Evolutionary conservation across 2,329 filamentous ascomycete species (phyloP), one percentile per base, ranked within the genome.

Genomic region (Paecilomyces formosus): DNA sequence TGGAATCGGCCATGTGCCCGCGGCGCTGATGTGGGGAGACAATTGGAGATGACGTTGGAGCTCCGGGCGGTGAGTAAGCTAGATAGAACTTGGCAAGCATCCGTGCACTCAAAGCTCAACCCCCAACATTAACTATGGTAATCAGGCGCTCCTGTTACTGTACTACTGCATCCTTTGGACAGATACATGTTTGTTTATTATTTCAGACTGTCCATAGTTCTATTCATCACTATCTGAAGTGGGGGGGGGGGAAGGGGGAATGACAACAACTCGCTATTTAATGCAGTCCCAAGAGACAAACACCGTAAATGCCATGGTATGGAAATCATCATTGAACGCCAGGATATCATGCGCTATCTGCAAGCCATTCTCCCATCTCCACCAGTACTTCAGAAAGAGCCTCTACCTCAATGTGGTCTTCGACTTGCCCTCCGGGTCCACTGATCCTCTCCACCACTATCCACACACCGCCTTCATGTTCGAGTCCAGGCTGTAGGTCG

Each of bases 381-480:
- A 78, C 72, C 49, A 69, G 65, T 60, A 77, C 76, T 59, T 77
- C 75, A 0, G 70, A 70, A 57, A 78, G 65, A 18, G 75, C 73
- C 59, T 78, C 76, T 3, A 79, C 72, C 57, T 76, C 70, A 55
- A 78, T 68, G 56, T 73, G 70, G 57, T 77, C 75, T 57, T 76
- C 71, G 11, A 76, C 72, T 58, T 77, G 74, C 81, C 85, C 79
- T 4, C 75, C 75, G 52, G 78, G 79, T 11, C 81, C 82, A n/a
- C 86, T 88, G 66, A 93, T 82, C 63, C 88, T 82, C 74, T 97
- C 92, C 50, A 97, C 78, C 5, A 96, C 87, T 56, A 97, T 78
- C 88, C 89, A 95, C 58, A 92, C 72, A 18, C 86, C 86, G 21
- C 82, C 82, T 9, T 74, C 74, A 30, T 74, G 74, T 58, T 79